Evolutionary conservation across 257 asterid genomes (phyloP).

Genomic region (Jacaranda mimosifolia): DNA sequence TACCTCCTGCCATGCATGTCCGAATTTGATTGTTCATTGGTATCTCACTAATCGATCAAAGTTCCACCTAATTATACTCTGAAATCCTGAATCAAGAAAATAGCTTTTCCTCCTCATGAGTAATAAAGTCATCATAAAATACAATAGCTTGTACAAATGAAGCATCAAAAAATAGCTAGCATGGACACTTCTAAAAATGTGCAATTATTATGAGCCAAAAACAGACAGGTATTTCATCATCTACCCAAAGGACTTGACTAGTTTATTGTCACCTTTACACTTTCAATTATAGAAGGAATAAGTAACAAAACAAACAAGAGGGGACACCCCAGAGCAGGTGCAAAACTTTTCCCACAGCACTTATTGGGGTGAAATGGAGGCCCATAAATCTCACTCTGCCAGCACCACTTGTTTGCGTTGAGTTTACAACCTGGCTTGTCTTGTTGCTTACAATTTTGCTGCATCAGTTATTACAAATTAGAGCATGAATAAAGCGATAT

Average conservation of each 20-base stretch:
- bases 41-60: too few species aligned
- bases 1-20: too few species aligned
- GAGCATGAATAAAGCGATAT: neutral
- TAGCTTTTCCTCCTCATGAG: conserved; percentile 15
- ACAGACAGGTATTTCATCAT: conserved; percentile 25
- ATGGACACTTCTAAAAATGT: conserved; percentile 6
- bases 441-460: conserved; percentile 66
- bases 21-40: too few species aligned
- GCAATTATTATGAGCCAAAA: conserved; percentile 28
- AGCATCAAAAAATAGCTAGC: conserved; percentile 44
- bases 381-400: conserved; percentile 47
- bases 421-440: conserved; percentile 75
- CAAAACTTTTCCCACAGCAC: conserved; percentile 35
- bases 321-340: conserved; percentile 40
- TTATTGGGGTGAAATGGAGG: conserved; percentile 39
- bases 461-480: conserved; percentile 46
- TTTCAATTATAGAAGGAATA: conserved; percentile 53
- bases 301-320: conserved; percentile 55
- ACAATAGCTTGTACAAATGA: conserved; percentile 39
- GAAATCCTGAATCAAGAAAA: conserved; percentile 24
- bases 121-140: conserved; percentile 11
- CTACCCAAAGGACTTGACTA: conserved; percentile 31
- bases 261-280: conserved; percentile 45
- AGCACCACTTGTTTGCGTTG: conserved; percentile 71
- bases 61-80: neutral